Conservation (phyloP, 2,329 filamentous ascomycete genomes). For the Exophiala dermatitidis region DNA sequence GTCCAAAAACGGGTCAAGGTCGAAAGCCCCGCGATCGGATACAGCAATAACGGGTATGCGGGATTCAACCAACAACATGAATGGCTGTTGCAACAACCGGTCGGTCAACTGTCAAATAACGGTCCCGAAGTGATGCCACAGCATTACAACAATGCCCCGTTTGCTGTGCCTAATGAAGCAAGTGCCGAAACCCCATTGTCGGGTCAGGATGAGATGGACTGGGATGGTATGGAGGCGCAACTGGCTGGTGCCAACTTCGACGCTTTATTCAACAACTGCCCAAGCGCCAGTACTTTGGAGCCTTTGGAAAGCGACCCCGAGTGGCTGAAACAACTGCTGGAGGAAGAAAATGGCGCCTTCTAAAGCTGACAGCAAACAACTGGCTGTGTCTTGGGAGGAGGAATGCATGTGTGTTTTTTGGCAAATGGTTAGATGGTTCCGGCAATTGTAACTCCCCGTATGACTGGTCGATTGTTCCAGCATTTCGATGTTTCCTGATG, state of each 20-base stretch:
- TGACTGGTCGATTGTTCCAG: no score
- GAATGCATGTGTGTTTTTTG: background rate
- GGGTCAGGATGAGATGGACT: no score
- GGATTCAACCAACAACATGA: background rate
- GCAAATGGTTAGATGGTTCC: background rate
- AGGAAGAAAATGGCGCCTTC: background rate
- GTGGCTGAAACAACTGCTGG: background rate
- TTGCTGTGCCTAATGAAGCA: no score
- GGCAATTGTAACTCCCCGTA: no score
- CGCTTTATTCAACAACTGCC: background rate
- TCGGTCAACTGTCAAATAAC: no score
- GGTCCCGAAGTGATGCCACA: no score
- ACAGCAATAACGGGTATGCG: background rate
- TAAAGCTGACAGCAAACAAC: background rate
- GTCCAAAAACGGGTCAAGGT: background rate
- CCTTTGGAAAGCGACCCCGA: background rate
- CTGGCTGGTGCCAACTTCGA: background rate
- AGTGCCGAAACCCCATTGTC: no score
- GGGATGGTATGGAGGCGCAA: no score
- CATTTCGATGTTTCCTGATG: no score
- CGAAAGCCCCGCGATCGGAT: background rate
- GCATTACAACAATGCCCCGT: no score
- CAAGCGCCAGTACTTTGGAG: background rate
- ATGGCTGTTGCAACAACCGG: background rate
- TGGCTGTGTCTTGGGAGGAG: background rate